Conservation (phyloP, 306 rosid genomes). For the Cicer pinnatifidum region DNA sequence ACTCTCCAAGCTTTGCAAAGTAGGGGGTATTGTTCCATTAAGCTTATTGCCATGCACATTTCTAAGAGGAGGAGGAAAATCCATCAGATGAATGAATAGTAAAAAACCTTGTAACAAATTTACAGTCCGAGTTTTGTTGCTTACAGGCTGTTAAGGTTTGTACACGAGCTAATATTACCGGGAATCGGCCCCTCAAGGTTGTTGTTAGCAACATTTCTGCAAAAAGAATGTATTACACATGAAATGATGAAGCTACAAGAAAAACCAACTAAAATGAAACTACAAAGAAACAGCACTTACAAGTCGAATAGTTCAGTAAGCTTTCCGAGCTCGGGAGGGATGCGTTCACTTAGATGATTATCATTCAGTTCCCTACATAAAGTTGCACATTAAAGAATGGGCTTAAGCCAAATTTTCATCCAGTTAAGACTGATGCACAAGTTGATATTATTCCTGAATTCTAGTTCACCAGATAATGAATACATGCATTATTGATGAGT, state of each 20-base stretch:
- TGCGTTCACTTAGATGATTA: slow-evolving; percentile 72
- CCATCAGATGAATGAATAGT: slow-evolving; percentile 12
- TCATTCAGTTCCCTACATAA: slow-evolving; percentile 79
- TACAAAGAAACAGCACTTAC: slow-evolving; percentile 57
- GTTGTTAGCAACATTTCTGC: slow-evolving; percentile 88
- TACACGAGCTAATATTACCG: slow-evolving; percentile 79
- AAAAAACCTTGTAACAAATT: background rate
- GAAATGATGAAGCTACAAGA: slow-evolving; percentile 25
- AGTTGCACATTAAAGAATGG: background rate
- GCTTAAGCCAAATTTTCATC: background rate
- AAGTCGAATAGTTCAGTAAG: slow-evolving; percentile 85
- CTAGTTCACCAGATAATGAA: background rate
- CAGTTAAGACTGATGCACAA: background rate
- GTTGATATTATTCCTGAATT: background rate
- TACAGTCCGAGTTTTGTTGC: slow-evolving; percentile 42
- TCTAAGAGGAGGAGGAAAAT: slow-evolving; percentile 27
- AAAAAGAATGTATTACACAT: slow-evolving; percentile 15
- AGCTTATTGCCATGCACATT: slow-evolving; percentile 86
- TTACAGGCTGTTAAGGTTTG: slow-evolving; percentile 95
- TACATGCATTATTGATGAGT: background rate
- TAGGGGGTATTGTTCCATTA: slow-evolving; percentile 75
- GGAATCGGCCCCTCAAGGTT: slow-evolving; percentile 88
- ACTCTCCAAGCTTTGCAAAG: slow-evolving; percentile 88
- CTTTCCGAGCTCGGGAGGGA: slow-evolving; percentile 97
- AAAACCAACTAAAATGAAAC: background rate